Evolutionary conservation across 345 rosid species (phyloP).

Genomic region (Cardiospermum halicacabum): DNA sequence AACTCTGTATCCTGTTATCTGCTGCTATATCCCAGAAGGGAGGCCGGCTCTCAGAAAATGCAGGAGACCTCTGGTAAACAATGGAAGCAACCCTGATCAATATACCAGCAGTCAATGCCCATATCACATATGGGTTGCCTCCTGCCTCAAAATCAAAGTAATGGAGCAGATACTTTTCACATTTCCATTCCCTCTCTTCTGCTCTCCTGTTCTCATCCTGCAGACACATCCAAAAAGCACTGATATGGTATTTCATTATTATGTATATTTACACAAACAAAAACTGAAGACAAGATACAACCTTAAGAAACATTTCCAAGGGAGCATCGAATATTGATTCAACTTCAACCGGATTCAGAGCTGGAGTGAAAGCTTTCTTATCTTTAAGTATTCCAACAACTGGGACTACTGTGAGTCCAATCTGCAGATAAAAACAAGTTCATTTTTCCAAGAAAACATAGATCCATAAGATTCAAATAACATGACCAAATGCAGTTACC

Average conservation of each 20-base stretch:
- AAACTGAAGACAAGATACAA: slow-evolving; percentile 2
- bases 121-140: slow-evolving; percentile 34
- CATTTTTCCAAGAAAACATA: neutral
- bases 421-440: slow-evolving; percentile 29
- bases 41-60: slow-evolving; percentile 51
- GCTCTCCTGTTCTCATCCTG: slow-evolving; percentile 55
- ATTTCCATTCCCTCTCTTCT: slow-evolving; percentile 50
- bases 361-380: slow-evolving; percentile 42
- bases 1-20: slow-evolving; percentile 5
- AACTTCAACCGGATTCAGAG: slow-evolving; percentile 45
- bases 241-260: slow-evolving; percentile 1
- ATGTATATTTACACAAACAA: neutral
- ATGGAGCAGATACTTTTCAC: slow-evolving; percentile 45
- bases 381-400: slow-evolving; percentile 48
- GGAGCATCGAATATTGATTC: slow-evolving; percentile 67
- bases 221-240: neutral
- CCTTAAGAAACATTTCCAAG: slow-evolving; percentile 77
- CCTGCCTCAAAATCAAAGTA: slow-evolving; percentile 39
- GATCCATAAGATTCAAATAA: neutral
- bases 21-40: slow-evolving; percentile 34
- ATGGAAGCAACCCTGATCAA: slow-evolving; percentile 52
- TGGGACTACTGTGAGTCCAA: slow-evolving; percentile 43
- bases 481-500: no score
- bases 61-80: slow-evolving; percentile 43
- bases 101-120: slow-evolving; percentile 74